A percentile compares a stretch with the other conserved stretches of the same genome.
These are phyloP conservation scores for Xylariaceae sp. DNA, from an alignment of 2,329 filamentous ascomycete genomes.

Conservation along the genomic window DNA sequence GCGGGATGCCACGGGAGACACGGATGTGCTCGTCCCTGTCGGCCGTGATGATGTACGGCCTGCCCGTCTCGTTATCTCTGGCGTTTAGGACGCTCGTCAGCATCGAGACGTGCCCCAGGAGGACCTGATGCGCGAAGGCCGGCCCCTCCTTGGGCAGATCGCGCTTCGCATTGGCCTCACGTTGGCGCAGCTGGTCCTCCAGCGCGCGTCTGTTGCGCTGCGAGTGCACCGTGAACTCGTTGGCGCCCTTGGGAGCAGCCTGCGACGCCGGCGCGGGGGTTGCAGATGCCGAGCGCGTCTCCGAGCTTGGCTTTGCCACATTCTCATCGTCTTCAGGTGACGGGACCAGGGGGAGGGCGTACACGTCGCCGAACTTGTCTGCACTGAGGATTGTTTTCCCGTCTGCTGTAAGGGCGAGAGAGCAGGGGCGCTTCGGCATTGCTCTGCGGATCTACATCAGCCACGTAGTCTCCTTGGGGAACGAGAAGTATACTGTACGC, in stretches of 20 bases:
- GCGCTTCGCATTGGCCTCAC: constrained; percentile 19
- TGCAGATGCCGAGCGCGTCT: constrained; percentile 1
- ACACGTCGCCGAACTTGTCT: constrained; percentile 98
- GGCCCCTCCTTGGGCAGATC: constrained; percentile 34
- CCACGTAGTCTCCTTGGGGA: not conserved
- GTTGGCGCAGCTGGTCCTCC: constrained; percentile 47
- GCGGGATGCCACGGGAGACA: constrained; percentile 72
- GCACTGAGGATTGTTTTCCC: constrained; percentile 69
- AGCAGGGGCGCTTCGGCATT: constrained; percentile 87
- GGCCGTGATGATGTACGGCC: constrained; percentile 49
- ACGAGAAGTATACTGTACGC: constrained; percentile 15
- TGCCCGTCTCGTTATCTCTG: constrained; percentile 33
- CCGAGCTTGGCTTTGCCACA: not conserved
- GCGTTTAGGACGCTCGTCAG: constrained; percentile 68
- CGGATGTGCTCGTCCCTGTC: constrained; percentile 73
- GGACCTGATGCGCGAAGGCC: constrained; percentile 66
- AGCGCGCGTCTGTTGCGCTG: constrained; percentile 57
- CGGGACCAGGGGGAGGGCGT: constrained; percentile 68
- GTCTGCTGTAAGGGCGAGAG: constrained; percentile 64
- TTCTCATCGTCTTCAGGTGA: constrained; percentile 2
- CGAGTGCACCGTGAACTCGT: constrained; percentile 58
- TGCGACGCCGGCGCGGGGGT: constrained; percentile 21
- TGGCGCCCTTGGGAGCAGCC: constrained; percentile 46
- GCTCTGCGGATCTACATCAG: constrained; percentile 43
- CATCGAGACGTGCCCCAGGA: constrained; percentile 93